Evolutionary conservation across 164 flowering plant genomes (phyloP).

Genomic region (Annona cherimola): DNA sequence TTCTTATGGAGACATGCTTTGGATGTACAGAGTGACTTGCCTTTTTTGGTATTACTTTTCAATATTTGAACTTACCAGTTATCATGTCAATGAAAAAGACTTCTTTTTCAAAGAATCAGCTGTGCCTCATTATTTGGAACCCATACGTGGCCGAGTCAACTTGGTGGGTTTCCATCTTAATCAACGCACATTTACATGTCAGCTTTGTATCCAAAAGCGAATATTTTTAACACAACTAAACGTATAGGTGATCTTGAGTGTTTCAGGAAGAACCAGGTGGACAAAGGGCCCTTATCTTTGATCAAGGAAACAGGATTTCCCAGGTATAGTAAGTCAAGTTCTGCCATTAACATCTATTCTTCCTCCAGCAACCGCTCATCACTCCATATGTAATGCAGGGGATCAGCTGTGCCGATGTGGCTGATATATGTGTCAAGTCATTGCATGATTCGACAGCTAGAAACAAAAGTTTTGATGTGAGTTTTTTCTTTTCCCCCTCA

Average conservation of each 20-base stretch:
- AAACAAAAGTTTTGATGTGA: conserved; percentile 94
- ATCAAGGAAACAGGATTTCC: conserved; percentile 96
- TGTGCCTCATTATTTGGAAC: neutral
- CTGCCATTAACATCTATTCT: neutral
- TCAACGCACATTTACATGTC: neutral
- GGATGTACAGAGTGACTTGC: no score
- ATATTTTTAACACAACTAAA: neutral
- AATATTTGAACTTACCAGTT: no score
- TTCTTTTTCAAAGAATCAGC: neutral
- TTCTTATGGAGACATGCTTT: neutral
- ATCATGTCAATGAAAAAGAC: no score
- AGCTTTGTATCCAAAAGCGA: neutral
- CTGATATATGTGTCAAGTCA: conserved; percentile 97
- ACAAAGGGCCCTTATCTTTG: conserved; percentile 93
- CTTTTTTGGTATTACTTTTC: no score
- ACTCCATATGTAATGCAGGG: conserved; percentile 43
- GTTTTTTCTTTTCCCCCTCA: conserved; percentile 20
- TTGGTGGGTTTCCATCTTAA: neutral
- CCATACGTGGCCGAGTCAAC: neutral
- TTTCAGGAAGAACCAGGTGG: conserved; percentile 98
- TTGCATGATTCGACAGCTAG: conserved; percentile 95
- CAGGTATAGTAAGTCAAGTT: conserved; percentile 43
- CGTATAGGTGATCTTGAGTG: conserved; percentile 3
- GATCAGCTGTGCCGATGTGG: conserved; percentile 97
- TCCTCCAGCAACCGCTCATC: conserved; percentile 1